These are phyloP conservation scores for Neofusicoccum sp. DNA, from an alignment of 2,329 filamentous ascomycete genomes.

Conservation along the genomic window DNA sequence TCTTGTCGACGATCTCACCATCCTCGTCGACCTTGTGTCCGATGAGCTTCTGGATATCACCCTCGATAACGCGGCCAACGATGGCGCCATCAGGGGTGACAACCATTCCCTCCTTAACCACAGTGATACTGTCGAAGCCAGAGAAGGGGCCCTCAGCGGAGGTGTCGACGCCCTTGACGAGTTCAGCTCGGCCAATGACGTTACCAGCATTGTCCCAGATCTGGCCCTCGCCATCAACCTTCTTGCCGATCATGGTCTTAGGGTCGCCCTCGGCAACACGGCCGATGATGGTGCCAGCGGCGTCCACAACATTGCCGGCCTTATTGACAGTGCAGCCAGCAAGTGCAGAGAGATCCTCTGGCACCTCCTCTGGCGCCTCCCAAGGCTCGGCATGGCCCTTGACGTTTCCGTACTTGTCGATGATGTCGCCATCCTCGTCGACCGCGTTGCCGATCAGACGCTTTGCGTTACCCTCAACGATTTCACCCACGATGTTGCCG, in stretches of 20 bases:
- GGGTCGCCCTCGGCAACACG: slow-evolving; percentile 58
- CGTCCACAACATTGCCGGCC: slow-evolving; percentile 60
- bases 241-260: slow-evolving; percentile 57
- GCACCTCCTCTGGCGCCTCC: slow-evolving; percentile 47
- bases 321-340: slow-evolving; percentile 64
- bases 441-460: slow-evolving; percentile 58
- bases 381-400: slow-evolving; percentile 60
- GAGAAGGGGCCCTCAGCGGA: slow-evolving; percentile 58
- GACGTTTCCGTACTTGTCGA: slow-evolving; percentile 61
- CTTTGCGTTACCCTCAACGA: slow-evolving; percentile 60
- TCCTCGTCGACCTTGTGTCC: slow-evolving; percentile 53
- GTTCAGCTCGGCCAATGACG: slow-evolving; percentile 58
- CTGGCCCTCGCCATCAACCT: slow-evolving; percentile 62
- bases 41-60: slow-evolving; percentile 51
- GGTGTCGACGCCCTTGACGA: slow-evolving; percentile 52
- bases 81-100: slow-evolving; percentile 46
- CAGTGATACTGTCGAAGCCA: slow-evolving; percentile 56
- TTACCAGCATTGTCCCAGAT: slow-evolving; percentile 64
- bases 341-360: slow-evolving; percentile 58
- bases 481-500: slow-evolving; percentile 51
- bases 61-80: slow-evolving; percentile 50
- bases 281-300: slow-evolving; percentile 57
- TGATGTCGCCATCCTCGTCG: slow-evolving; percentile 62
- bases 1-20: slow-evolving; percentile 54
- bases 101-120: slow-evolving; percentile 59